Evolutionary conservation across 306 rosid species (phyloP), one percentile per base, ranked within the genome.

Genomic region (Sechiopsis laciniata): DNA sequence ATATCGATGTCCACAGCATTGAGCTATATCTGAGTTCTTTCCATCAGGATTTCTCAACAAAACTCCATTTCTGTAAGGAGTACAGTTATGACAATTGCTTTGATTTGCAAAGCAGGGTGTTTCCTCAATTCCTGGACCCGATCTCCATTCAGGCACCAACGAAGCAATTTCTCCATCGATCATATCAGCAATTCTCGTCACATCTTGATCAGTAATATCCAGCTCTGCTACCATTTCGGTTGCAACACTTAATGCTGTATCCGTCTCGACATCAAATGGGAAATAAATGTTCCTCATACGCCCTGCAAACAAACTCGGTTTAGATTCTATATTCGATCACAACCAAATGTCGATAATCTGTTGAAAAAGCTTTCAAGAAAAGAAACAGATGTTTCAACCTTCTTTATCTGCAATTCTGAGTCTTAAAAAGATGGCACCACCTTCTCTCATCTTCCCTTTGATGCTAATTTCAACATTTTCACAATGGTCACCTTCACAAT

Each of bases 171-270:
- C 96, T 67, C 96, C 96, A 72, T 92, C 96, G 22, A 92, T 92
- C 98, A 88, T 92, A 78, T 86, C 90, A n/a, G 77, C 77, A 57
- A 74, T 74, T 74, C 77, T 74, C 4, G 69, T 74, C n/a, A 89
- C 89, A 75, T 95, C 95, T 88, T 88, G 97, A 58, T 95, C 91
- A 42, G 88, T 84, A 40, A 95, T 80, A 80, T 87, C 97, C 61
- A 95, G 96, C 86, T 91, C 99, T 11, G 85, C 82, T 9, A 91
- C 93, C 99, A 95, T 95, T 85, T 95, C 99, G 24, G 69, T 76
- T 4, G 97, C 91, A 56, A 95, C 97, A 12, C 89, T 91, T 77
- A 85, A 66, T 66, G 97, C 96, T 2, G 99, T 88, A 79, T 95
- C 99, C 20, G 73, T 89, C 85, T 87, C 93, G 2, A 77, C 74